phyloP scores from a whole-genome alignment of 1,284 basidiomycete genomes.

The Ceratobasidium sp. region DNA sequence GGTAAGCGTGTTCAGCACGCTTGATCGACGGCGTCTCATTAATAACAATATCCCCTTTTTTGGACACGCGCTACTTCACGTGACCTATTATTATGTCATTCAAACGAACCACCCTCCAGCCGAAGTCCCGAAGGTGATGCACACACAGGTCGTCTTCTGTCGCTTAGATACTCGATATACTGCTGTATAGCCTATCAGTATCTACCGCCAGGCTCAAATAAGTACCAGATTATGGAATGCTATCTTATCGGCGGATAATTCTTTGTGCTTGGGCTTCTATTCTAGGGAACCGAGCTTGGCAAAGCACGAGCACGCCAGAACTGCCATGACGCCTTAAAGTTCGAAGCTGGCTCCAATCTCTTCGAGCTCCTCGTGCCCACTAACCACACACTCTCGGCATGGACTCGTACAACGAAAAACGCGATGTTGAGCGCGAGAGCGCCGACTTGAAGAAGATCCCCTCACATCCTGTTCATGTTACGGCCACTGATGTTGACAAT shows the following conservation, averaged over 20 bases:
- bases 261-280: slow-evolving; percentile 42
- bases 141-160: not conserved
- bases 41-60: slow-evolving; percentile 21
- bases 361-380: slow-evolving; percentile 16
- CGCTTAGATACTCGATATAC: slow-evolving; percentile 31
- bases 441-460: slow-evolving; percentile 40
- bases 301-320: not conserved
- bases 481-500: slow-evolving; percentile 36
- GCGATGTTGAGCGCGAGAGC: slow-evolving; percentile 41
- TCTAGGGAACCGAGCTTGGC: slow-evolving; percentile 41
- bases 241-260: slow-evolving; percentile 40
- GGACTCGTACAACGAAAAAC: slow-evolving; percentile 37
- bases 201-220: not conserved
- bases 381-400: slow-evolving; percentile 8
- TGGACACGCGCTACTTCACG: slow-evolving; percentile 17
- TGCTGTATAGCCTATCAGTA: no score
- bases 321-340: not conserved
- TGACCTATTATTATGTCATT: slow-evolving; percentile 4
- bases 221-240: not conserved
- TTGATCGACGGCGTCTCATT: slow-evolving; percentile 44
- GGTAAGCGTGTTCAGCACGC: slow-evolving; percentile 26
- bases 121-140: slow-evolving; percentile 45
- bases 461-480: slow-evolving; percentile 42
- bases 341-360: slow-evolving; percentile 30
- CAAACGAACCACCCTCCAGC: not conserved